phyloP scores from a whole-genome alignment of 306 rosid species.

The Erythrophleum fordii region DNA sequence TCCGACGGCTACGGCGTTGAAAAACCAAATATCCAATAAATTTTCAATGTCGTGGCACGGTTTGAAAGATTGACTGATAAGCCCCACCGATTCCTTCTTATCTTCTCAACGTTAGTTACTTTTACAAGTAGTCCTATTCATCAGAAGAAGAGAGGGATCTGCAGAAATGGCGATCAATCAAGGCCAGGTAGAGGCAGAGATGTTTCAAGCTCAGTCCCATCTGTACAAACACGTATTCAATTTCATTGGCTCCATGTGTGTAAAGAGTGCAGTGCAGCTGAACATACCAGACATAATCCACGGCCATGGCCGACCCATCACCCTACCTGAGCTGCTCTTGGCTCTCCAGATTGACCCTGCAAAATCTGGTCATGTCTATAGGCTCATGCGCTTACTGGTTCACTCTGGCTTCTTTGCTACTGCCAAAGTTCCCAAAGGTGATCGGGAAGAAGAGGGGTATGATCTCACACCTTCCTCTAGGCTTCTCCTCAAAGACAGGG shows the following conservation, averaged over 20 bases:
- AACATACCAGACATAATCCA: constrained; percentile 11
- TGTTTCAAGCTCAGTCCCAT: constrained; percentile 22
- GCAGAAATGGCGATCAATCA: background rate
- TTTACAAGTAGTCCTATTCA: background rate
- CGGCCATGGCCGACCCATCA: constrained; percentile 21
- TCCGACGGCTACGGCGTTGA: too few relatives aligned
- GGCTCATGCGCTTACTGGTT: constrained; percentile 26
- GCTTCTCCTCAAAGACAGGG: constrained; percentile 33
- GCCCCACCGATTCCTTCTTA: background rate
- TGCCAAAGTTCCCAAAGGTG: background rate
- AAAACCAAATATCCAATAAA: background rate
- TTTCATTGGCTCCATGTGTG: background rate
- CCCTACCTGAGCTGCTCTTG: constrained; percentile 9
- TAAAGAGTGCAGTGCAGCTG: background rate
- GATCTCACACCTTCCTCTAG: constrained; percentile 48
- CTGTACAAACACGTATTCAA: background rate
- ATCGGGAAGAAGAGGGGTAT: constrained; percentile 21
- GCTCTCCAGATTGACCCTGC: constrained; percentile 15
- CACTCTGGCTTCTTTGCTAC: background rate
- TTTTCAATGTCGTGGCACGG: background rate
- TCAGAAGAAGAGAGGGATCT: background rate
- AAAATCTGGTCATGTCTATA: constrained; percentile 1
- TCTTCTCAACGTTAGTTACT: background rate
- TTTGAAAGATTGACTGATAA: background rate
- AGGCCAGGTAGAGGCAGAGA: background rate